A percentile compares a stretch with the other conserved stretches of the same genome.
Conservation (phyloP, 78 protist species). For the Cavenderia fasciculata region DNA sequence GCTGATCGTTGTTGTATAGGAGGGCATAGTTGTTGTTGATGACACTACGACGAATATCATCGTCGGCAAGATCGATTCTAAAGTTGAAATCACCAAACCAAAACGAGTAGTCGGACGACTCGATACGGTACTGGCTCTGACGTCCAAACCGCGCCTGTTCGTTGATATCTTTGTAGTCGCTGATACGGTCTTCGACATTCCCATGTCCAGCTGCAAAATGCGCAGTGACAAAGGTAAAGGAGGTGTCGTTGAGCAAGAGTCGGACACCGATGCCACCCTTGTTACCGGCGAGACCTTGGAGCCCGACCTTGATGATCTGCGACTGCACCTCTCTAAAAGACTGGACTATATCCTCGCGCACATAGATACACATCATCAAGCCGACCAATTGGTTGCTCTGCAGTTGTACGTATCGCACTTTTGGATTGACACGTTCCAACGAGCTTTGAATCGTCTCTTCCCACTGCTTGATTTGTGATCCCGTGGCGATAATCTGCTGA, state of each 20-base stretch:
- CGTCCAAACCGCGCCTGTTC: constrained; percentile 30
- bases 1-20: constrained; percentile 62
- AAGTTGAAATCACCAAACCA: constrained; percentile 96
- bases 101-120: constrained; percentile 65
- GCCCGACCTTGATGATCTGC: constrained; percentile 32
- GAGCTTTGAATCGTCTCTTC: constrained; percentile 52
- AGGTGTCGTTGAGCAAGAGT: constrained; percentile 66
- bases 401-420: constrained; percentile 23
- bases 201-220: constrained; percentile 97
- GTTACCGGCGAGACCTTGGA: constrained; percentile 88
- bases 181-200: constrained; percentile 85
- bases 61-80: constrained; percentile 81
- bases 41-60: constrained; percentile 39
- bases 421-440: constrained; percentile 12
- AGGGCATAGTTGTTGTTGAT: not conserved
- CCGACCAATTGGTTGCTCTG: constrained; percentile 89
- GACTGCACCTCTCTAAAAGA: constrained; percentile 74
- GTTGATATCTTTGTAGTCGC: constrained; percentile 83
- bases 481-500: constrained; percentile 64
- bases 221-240: constrained; percentile 84
- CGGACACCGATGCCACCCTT: constrained; percentile 94
- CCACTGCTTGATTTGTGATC: constrained; percentile 60
- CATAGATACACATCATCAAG: constrained; percentile 75
- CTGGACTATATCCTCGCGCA: constrained; percentile 37
- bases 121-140: constrained; percentile 18